Evolutionary conservation across 768 basidiomycete genomes (phyloP).

Genomic region (Auriscalpium microsporum): DNA sequence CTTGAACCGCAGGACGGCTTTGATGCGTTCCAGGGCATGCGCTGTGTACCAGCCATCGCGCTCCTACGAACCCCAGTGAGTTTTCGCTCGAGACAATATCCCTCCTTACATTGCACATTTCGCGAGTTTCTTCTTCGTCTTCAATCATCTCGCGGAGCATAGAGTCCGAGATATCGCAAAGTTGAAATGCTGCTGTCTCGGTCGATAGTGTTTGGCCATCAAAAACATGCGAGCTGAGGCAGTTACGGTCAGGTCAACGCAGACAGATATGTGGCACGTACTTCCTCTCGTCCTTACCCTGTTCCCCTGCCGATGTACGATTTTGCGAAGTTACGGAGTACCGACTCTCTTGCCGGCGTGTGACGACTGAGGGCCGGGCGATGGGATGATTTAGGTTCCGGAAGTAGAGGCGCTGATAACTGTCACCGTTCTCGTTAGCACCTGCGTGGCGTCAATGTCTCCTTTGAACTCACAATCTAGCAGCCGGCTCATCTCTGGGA

Average conservation of each 20-base stretch:
- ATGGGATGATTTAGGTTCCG: slow-evolving; percentile 81
- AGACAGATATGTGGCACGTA: slow-evolving; percentile 5
- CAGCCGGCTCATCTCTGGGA: slow-evolving; percentile 63
- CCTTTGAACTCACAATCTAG: slow-evolving; percentile 56
- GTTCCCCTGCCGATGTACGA: slow-evolving; percentile 28
- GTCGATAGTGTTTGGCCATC: slow-evolving; percentile 75
- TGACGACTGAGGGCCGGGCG: slow-evolving; percentile 65
- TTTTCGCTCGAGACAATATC: neutral
- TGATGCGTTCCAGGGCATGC: slow-evolving; percentile 74
- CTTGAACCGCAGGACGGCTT: slow-evolving; percentile 76
- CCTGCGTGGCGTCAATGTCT: neutral
- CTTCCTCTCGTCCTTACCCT: slow-evolving; percentile 16
- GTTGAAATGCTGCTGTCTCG: slow-evolving; percentile 88
- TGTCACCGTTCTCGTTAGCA: slow-evolving; percentile 23
- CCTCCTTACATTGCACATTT: slow-evolving; percentile 62
- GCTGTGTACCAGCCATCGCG: slow-evolving; percentile 86
- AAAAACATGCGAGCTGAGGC: slow-evolving; percentile 64
- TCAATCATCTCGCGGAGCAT: slow-evolving; percentile 79
- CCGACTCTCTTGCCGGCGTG: slow-evolving; percentile 51
- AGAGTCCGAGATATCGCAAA: slow-evolving; percentile 86
- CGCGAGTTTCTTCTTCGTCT: slow-evolving; percentile 57
- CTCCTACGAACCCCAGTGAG: slow-evolving; percentile 36
- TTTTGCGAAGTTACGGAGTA: slow-evolving; percentile 15
- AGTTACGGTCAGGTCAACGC: neutral
- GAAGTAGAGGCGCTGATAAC: slow-evolving; percentile 90